These are phyloP conservation scores for Aspergillus avenaceus DNA, from an alignment of 495 filamentous ascomycete species.

Conservation along the genomic window DNA sequence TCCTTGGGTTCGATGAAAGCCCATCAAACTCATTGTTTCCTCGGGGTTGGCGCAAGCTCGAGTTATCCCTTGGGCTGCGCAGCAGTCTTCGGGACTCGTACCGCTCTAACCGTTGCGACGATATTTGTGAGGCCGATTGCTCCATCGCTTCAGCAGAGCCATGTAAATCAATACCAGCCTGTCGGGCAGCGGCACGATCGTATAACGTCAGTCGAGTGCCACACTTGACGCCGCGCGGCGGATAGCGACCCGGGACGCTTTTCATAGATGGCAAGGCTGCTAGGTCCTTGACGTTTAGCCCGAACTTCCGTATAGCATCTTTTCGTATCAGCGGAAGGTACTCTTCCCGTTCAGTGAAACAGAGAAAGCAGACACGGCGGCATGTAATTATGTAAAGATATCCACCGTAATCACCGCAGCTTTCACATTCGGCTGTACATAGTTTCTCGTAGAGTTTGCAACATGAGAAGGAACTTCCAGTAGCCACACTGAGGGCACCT, in stretches of 20 bases:
- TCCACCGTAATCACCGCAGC: slow-evolving; percentile 28
- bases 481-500: slow-evolving; percentile 24
- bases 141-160: slow-evolving; percentile 16
- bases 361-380: slow-evolving; percentile 33
- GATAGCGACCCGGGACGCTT: slow-evolving; percentile 20
- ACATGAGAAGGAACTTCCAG: slow-evolving; percentile 20
- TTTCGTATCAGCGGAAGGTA: slow-evolving; percentile 21
- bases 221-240: slow-evolving; percentile 9
- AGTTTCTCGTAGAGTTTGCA: slow-evolving; percentile 25
- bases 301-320: slow-evolving; percentile 15
- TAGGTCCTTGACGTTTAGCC: slow-evolving; percentile 13
- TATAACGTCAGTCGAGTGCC: slow-evolving; percentile 8
- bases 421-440: slow-evolving; percentile 25
- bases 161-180: slow-evolving; percentile 17
- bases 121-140: slow-evolving; percentile 7
- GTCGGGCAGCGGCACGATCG: slow-evolving; percentile 13
- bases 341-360: slow-evolving; percentile 19
- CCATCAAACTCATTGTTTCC: slow-evolving; percentile 11
- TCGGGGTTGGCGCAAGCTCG: slow-evolving; percentile 10
- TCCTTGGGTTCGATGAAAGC: slow-evolving; percentile 11
- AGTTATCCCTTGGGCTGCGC: background rate
- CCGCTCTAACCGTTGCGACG: background rate
- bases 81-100: background rate
- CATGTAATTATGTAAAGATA: slow-evolving; percentile 36
- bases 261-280: slow-evolving; percentile 15